Conservation (phyloP, 1,284 basidiomycete species). For the Puccinia polysora region DNA sequence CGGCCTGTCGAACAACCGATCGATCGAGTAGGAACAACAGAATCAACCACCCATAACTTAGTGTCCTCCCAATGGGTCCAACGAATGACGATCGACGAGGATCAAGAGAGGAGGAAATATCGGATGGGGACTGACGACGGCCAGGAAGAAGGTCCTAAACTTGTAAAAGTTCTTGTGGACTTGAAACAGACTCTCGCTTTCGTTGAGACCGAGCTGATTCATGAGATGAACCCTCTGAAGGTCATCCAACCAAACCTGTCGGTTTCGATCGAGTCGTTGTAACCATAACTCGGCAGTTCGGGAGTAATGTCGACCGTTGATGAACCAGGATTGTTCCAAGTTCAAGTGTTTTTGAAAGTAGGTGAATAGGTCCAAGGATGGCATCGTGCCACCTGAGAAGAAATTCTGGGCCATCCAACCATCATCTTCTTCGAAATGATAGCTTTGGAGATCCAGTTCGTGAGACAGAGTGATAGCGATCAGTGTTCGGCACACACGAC, state of each 20-base stretch:
- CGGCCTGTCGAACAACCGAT: conserved; percentile 64
- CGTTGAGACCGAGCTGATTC: conserved; percentile 47
- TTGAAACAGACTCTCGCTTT: conserved; percentile 50
- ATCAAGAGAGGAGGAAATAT: conserved; percentile 45
- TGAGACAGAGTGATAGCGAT: neutral
- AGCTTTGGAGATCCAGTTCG: conserved; percentile 50
- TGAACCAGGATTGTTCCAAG: conserved; percentile 62
- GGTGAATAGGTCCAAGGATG: conserved; percentile 65
- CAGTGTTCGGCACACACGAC: too few species aligned
- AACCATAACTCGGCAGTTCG: conserved; percentile 69
- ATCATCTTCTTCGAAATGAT: conserved; percentile 69
- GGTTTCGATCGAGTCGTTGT: conserved; percentile 61
- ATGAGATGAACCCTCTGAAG: conserved; percentile 59
- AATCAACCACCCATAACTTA: too few species aligned
- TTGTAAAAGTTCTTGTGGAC: conserved; percentile 64
- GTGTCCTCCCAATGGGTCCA: too few species aligned
- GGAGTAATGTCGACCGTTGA: conserved; percentile 66
- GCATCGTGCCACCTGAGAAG: conserved; percentile 64
- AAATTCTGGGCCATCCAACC: conserved; percentile 75
- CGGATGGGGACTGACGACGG: conserved; percentile 22
- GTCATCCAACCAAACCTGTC: conserved; percentile 59
- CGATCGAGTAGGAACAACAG: neutral
- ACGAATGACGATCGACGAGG: too few species aligned
- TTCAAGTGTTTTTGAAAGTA: conserved; percentile 68
- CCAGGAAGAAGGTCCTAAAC: conserved; percentile 46